These are phyloP conservation scores for Nicotiana sylvestris DNA, from an alignment of 257 asterid species.

Conservation along the genomic window DNA sequence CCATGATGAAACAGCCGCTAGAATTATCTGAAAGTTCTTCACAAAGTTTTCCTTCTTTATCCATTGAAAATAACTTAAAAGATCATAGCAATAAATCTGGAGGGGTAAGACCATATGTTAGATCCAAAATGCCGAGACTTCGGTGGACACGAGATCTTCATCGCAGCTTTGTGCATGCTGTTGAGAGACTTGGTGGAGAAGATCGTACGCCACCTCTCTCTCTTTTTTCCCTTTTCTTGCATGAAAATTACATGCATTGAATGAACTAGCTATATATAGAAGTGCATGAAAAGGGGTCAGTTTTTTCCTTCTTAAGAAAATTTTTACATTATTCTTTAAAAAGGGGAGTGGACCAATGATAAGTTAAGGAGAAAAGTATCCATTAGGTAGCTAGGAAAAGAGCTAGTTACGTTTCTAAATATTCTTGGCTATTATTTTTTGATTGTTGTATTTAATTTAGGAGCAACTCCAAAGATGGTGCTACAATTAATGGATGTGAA, in stretches of 20 bases:
- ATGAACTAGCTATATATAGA: not conserved
- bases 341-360: not conserved
- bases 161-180: conserved; percentile 57
- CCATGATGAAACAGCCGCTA: not conserved
- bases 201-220: conserved; percentile 32
- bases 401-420: too few species aligned
- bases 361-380: not conserved
- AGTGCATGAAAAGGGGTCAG: not conserved
- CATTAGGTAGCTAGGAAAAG: too few species aligned
- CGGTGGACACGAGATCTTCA: conserved; percentile 71
- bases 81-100: not conserved
- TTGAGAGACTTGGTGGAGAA: conserved; percentile 63
- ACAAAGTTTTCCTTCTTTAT: conserved; percentile 16
- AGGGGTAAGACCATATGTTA: conserved; percentile 46
- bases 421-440: not conserved
- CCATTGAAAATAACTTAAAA: conserved; percentile 10
- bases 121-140: conserved; percentile 59
- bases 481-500: conserved; percentile 67
- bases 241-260: not conserved
- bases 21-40: not conserved
- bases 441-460: conserved; percentile 19
- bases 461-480: conserved; percentile 84
- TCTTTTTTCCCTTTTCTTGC: not conserved
- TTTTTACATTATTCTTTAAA: not conserved
- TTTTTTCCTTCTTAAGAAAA: not conserved